Conservation (phyloP, 2,329 filamentous ascomycete species). For the Aspergillus aculeatinus region DNA sequence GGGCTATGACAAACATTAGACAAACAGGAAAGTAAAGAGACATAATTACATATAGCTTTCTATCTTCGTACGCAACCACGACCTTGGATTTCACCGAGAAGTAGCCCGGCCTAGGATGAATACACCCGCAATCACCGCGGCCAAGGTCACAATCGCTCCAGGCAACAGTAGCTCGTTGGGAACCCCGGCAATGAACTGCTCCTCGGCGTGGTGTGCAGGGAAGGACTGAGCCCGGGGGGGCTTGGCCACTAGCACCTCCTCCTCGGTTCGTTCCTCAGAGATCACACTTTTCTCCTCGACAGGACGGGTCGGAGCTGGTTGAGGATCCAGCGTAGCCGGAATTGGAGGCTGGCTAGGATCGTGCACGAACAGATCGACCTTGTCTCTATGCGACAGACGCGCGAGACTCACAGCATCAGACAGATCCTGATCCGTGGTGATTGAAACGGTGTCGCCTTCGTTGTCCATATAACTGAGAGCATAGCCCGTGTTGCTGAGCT, state of each 20-base stretch:
- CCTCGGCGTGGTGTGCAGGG: slow-evolving; percentile 55
- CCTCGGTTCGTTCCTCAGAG: slow-evolving; percentile 56
- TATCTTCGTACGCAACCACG: not conserved
- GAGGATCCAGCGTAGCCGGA: slow-evolving; percentile 61
- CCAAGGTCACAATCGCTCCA: slow-evolving; percentile 91
- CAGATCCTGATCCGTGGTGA: slow-evolving; percentile 92
- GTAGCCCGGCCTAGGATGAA: slow-evolving; percentile 78
- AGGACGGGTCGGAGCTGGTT: slow-evolving; percentile 51
- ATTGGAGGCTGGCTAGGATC: slow-evolving; percentile 86
- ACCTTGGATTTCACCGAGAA: slow-evolving; percentile 37
- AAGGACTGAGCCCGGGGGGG: slow-evolving; percentile 40
- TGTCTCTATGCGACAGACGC: slow-evolving; percentile 74
- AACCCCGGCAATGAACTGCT: slow-evolving; percentile 84
- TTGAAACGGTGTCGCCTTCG: slow-evolving; percentile 93
- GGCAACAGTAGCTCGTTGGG: slow-evolving; percentile 92
- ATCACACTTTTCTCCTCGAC: slow-evolving; percentile 45
- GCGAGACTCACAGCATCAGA: slow-evolving; percentile 85
- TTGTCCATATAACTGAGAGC: slow-evolving; percentile 95
- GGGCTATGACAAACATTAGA: slow-evolving; percentile 1
- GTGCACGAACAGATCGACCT: slow-evolving; percentile 96
- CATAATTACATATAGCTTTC: slow-evolving; percentile 13
- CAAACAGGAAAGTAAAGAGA: slow-evolving; percentile 4
- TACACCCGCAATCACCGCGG: slow-evolving; percentile 88
- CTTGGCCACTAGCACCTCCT: slow-evolving; percentile 43
- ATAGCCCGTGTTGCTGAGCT: slow-evolving; percentile 73